Evolutionary conservation across 257 asterid species (phyloP), one percentile per base, ranked within the genome.

Genomic region (Petunia secreta): DNA sequence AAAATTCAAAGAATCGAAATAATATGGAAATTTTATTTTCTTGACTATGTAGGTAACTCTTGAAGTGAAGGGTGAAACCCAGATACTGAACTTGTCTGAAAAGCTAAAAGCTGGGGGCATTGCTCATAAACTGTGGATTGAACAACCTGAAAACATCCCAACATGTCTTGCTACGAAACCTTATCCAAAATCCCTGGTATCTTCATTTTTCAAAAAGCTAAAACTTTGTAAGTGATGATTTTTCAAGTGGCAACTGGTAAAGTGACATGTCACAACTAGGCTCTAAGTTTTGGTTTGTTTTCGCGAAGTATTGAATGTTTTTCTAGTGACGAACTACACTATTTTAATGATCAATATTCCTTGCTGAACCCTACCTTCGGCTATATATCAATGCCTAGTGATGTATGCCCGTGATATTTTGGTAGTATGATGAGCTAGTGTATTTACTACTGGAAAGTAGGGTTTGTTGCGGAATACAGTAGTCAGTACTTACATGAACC

Each of bases 121-220:
- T 74, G 91, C 88, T 88, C 95, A 92, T 84, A 95, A 93, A 87
- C 82, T 95, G 82, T 95, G 98, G 99, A 88, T 91, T 74, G 99
- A 95, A 84, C 97, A 92, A 75, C 98, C 99, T 0, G 98, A 95
- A 91, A 91, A 93, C 82, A 85, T 89, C 63, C 87, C 99, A 16
- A 93, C 98, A 36, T 93, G 98, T 89, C 92, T 95, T 75, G 94
- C 98, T 58, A 92, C 95, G 39, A 95, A 95, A 76, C 99, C 99
- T 15, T 95, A 90, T 84, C 97, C 97, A 2, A 95, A 95, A 82
- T 91, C 98, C 52, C 2, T 63, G 67, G 96, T 95, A 65, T 89
- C 97, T 15, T 85, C 96, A 36, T 89, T 83, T 85, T 95, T 95
- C 93, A 93, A 85, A 84, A 93, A 87, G 92, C 91, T 95, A 75